Conservation (phyloP, 495 filamentous ascomycete species). For the Xylaria palmicola region DNA sequence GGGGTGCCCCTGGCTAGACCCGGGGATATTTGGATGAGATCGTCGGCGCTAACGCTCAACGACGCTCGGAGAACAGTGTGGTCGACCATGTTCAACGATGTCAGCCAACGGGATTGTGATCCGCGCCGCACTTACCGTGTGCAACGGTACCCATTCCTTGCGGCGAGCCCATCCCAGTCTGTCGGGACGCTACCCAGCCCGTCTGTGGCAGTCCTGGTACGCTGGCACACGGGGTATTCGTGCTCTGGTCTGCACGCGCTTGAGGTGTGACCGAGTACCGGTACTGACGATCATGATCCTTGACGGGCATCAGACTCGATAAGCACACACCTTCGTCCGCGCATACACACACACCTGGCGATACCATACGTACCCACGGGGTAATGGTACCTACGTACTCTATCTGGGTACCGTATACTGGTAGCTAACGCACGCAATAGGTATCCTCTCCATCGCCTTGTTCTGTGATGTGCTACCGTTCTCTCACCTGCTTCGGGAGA, state of each 20-base stretch:
- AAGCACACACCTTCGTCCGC: not conserved
- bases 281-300: not conserved
- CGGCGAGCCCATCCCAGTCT: conserved; percentile 21
- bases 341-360: too few species aligned
- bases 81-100: conserved; percentile 1
- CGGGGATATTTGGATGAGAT: conserved; percentile 6
- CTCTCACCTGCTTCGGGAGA: not conserved
- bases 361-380: too few species aligned
- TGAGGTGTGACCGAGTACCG: not conserved
- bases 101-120: conserved; percentile 19
- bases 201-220: not conserved
- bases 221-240: not conserved
- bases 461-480: not conserved
- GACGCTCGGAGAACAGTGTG: conserved; percentile 2
- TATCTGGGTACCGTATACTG: not conserved
- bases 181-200: conserved; percentile 11
- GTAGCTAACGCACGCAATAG: conserved; percentile 4
- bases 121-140: conserved; percentile 17
- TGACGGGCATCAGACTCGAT: not conserved
- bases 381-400: too few species aligned
- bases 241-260: too few species aligned
- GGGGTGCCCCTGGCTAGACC: conserved; percentile 7
- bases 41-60: conserved; percentile 14
- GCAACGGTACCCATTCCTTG: conserved; percentile 20
- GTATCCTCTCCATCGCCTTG: not conserved